Percentiles rank a stretch among this genome's conserved stretches.
Conservation (phyloP, 441 rosid species). For the Adansonia madagascariensis region DNA sequence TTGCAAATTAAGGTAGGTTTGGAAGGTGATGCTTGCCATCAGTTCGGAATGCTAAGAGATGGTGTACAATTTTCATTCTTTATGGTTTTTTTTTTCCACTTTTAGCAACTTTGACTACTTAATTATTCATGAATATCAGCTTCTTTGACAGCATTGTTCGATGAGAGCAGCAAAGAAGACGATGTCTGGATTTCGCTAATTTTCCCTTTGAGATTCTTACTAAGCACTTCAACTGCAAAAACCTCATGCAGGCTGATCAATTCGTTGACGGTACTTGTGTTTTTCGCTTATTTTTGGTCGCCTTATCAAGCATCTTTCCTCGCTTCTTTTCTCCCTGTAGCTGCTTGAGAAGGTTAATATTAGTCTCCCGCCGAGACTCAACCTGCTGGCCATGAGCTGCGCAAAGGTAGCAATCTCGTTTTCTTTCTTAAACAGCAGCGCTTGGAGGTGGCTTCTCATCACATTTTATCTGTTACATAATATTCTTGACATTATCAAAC, state of each 20-base stretch:
- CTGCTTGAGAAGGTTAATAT: slow-evolving; percentile 22
- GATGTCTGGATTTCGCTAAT: slow-evolving; percentile 37
- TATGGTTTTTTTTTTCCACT: too few relatives aligned
- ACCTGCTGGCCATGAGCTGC: slow-evolving; percentile 24
- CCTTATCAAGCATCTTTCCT: slow-evolving; percentile 29
- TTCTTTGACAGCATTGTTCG: slow-evolving; percentile 2
- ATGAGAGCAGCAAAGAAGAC: slow-evolving; percentile 35
- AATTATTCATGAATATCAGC: background rate
- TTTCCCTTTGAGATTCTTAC: slow-evolving; percentile 12
- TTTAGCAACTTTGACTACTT: too few relatives aligned
- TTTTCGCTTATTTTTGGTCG: too few relatives aligned
- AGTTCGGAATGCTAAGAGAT: too few relatives aligned
- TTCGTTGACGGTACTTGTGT: slow-evolving; percentile 13
- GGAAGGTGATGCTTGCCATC: too few relatives aligned
- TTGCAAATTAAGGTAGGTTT: too few relatives aligned
- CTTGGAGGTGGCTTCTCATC: slow-evolving; percentile 28
- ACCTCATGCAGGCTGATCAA: slow-evolving; percentile 20
- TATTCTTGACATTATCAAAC: too few relatives aligned
- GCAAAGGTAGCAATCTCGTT: slow-evolving; percentile 41
- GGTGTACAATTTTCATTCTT: background rate
- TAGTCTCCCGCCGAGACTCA: background rate
- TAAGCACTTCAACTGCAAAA: slow-evolving; percentile 25
- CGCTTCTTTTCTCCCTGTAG: slow-evolving; percentile 33
- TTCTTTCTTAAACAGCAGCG: slow-evolving; percentile 48
- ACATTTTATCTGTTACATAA: too few relatives aligned